phyloP scores from a whole-genome alignment of 2,329 filamentous ascomycete genomes.

The Fusarium buxicola region DNA sequence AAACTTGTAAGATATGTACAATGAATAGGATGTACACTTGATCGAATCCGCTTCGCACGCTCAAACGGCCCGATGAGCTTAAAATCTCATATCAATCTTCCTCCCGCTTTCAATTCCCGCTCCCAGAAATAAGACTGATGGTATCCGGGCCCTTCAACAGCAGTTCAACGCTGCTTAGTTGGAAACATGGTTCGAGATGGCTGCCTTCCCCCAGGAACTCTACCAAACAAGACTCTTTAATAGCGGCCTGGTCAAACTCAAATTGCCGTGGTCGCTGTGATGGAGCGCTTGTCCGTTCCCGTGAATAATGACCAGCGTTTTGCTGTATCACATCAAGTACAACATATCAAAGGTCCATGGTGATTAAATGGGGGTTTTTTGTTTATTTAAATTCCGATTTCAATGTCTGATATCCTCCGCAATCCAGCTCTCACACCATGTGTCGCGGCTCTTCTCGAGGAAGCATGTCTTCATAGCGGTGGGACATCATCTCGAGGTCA shows the following conservation, averaged over 20 bases:
- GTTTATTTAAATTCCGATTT: conserved; percentile 17
- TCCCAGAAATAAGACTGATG: conserved; percentile 7
- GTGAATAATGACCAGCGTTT: conserved; percentile 9
- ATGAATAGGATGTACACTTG: conserved; percentile 46
- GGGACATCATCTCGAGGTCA: conserved; percentile 63
- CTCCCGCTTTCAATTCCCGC: conserved; percentile 1
- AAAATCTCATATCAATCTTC: no score
- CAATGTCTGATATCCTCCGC: conserved; percentile 11
- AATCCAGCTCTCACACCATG: conserved; percentile 50
- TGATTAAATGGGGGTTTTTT: conserved; percentile 8
- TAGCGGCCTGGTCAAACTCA: background rate
- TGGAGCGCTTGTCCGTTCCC: background rate
- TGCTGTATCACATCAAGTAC: conserved; percentile 6
- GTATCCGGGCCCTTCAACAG: conserved; percentile 17
- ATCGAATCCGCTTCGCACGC: conserved; percentile 22
- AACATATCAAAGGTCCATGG: conserved; percentile 8
- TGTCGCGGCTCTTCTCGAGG: conserved; percentile 62
- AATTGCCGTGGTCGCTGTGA: background rate
- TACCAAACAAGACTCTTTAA: background rate
- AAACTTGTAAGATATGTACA: conserved; percentile 53
- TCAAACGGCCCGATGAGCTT: background rate
- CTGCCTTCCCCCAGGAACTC: conserved; percentile 2
- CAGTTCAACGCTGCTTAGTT: conserved; percentile 11
- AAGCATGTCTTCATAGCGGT: conserved; percentile 69
- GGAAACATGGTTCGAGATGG: conserved; percentile 3